Conservation (phyloP, 352 stramenopile genomes). For the Phytophthora europaea region DNA sequence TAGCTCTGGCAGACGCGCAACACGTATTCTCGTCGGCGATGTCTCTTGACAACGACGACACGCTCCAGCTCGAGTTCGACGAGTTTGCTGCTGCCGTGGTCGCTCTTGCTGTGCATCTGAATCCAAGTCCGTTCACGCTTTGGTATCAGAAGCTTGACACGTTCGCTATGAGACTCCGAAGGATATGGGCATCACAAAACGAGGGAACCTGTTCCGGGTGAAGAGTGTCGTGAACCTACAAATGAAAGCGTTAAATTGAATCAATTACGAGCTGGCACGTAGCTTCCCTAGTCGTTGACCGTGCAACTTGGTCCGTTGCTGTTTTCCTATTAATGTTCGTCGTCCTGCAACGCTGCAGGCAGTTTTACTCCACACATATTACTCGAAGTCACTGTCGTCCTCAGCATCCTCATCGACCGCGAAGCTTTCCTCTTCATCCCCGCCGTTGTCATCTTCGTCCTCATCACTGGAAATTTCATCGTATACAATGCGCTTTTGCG, state of each 20-base stretch:
- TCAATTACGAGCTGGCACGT: constrained; percentile 14
- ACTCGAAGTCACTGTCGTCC: constrained; percentile 73
- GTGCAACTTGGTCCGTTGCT: constrained; percentile 8
- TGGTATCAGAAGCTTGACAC: constrained; percentile 67
- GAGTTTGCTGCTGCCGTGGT: constrained; percentile 63
- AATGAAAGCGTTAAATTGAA: constrained; percentile 23
- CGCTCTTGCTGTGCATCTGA: constrained; percentile 52
- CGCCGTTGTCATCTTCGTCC: constrained; percentile 42
- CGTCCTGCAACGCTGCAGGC: constrained; percentile 24
- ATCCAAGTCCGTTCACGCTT: constrained; percentile 58
- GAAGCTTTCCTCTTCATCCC: constrained; percentile 57
- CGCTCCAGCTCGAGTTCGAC: constrained; percentile 66
- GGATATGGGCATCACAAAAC: constrained; percentile 11
- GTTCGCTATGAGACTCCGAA: constrained; percentile 44
- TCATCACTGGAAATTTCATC: constrained; percentile 69
- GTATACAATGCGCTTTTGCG: constrained; percentile 62
- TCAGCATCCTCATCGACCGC: constrained; percentile 57
- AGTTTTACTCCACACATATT: constrained; percentile 24
- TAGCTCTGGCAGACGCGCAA: constrained; percentile 36
- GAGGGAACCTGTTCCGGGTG: constrained; percentile 8
- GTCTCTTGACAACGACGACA: constrained; percentile 63
- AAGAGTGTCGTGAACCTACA: constrained; percentile 10
- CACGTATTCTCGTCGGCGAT: constrained; percentile 62
- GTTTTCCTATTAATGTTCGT: constrained; percentile 10
- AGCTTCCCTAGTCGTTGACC: constrained; percentile 3